Base-by-base conservation (phyloP, 495 filamentous ascomycete genomes). In the Talaromyces wortmannii region DNA sequence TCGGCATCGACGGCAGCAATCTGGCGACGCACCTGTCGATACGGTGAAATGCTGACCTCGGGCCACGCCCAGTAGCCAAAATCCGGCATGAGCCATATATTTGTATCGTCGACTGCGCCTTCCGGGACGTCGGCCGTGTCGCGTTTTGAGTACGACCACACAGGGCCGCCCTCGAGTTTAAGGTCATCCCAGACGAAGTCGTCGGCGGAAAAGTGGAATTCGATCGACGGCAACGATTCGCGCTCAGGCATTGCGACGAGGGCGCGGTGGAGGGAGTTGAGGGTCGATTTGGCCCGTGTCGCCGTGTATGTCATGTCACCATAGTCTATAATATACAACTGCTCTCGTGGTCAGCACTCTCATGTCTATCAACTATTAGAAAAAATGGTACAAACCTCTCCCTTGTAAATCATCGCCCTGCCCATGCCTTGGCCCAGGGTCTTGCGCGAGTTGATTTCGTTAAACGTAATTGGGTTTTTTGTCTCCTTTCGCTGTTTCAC, bases 41-140 rank as follows among this genome's bases (percentile, higher is more conserved):
- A 81, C 7, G 81, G 78, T 5, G 80, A 80, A 44, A 88, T 75
- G 54, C 79, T 73, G 31, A 81, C 73, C 45, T 86, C 76, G 0
- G 83, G 76, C 85, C 86, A 90, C 1, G 83, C 73, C 85, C 85
- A 92, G 73, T 85, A 89, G 57, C 83, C 80, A 65, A 91, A 92
- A 70, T 92, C 87, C 0, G 89, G 89, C 71, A 92, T 87, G 4
- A 89, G 62, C 83, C 89, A 92, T 50, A 76, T 67, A 11, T 73
- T 66, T 0, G 68, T 60, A 42, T 85, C 75, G 15, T 61, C 52
- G 13, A 55, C 43, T 71, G 67, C 2, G 54, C 80, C 68, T 57
- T 78, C 62, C 54, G 71, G 36, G 11, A 76, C 10, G 65, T 65
- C 78, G 77, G 81, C 15, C 73, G 64, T 1, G 71, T 67, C 36